Conservation (phyloP, 2,329 filamentous ascomycete species). For the Neopestalotiopsis sp. region DNA sequence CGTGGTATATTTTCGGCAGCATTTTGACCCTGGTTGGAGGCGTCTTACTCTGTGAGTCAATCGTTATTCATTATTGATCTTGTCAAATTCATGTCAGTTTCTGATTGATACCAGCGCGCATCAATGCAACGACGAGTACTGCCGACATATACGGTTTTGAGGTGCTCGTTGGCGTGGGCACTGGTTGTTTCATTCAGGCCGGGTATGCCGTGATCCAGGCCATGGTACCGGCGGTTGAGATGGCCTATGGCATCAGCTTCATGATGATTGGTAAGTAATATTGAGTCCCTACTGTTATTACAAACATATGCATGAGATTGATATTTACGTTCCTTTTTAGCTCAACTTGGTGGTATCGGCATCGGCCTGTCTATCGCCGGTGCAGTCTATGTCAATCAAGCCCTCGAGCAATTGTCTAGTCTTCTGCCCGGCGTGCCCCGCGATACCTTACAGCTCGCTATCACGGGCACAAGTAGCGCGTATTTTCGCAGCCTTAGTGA, state of each 20-base stretch:
- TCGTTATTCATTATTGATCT: background rate
- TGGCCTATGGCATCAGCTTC: conserved; percentile 9
- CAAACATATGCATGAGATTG: background rate
- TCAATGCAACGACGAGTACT: background rate
- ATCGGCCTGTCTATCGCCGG: background rate
- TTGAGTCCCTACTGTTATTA: background rate
- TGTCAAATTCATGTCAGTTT: background rate
- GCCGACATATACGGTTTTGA: background rate
- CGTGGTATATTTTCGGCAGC: conserved; percentile 12
- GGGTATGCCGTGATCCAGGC: conserved; percentile 12
- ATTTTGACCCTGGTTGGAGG: conserved; percentile 3
- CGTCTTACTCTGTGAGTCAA: conserved; percentile 8
- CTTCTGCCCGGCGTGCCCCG: background rate
- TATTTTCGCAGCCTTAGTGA: background rate
- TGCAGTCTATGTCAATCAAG: background rate
- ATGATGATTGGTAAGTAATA: conserved; percentile 6
- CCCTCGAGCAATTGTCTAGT: background rate
- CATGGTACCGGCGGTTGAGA: conserved; percentile 2
- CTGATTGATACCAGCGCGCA: background rate
- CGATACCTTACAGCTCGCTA: background rate
- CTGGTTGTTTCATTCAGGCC: conserved; percentile 7
- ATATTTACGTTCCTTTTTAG: background rate
- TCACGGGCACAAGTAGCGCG: conserved; percentile 2
- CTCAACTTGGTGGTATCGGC: conserved; percentile 3
- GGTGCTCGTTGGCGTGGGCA: background rate